Evolutionary conservation across 1,284 basidiomycete genomes (phyloP), one percentile per base, ranked within the genome.

Genomic region (Stereum hirsutum): DNA sequence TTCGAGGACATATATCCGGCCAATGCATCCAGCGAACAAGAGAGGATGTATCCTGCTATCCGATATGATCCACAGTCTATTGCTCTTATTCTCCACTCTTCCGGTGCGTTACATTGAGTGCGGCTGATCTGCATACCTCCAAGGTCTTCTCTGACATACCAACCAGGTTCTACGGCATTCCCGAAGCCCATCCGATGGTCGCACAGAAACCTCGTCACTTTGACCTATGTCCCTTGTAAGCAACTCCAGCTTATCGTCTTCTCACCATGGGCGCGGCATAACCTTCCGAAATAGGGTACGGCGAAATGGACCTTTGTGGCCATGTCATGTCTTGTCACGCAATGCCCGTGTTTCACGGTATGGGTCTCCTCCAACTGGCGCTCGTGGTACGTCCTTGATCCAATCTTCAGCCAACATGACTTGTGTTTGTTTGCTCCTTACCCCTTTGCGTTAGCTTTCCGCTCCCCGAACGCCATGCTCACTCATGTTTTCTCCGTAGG

Each of bases 81-180:
- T 15, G 49, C 47, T 1, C 23, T 60, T 15, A 56, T 62, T 35
- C 44, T 61, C 33, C 61, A 63, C 42, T 61, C 61, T 14, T 62
- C 61, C 7, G 61, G 60, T 62, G 35, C 19, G 55, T 52, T n/a
- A 27, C 11, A 14, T 10, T 26, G n/a, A 26, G n/a, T 34, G 14
- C 11, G 20, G 15, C 12, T 27, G 15, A 7, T 20, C 23, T 15
- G 4, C 4, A 17, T 1, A 42, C 32, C 20, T 20, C 17, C 23
- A 19, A 23, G 19, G 40, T 23, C n/a, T 36, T 7, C 20, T 26
- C 31, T 24, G 10, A n/a, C n/a, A n/a, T n/a, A n/a, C n/a, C n/a
- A n/a, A n/a, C 3, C 23, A 52, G 51, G 51, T 11, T 52, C 51
- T 12, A 52, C 51, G 11, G 32, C 49, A 8, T 52, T 49, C 25